phyloP scores from a whole-genome alignment of 139 green algal genomes.

The Edaphochlamys debaryana region DNA sequence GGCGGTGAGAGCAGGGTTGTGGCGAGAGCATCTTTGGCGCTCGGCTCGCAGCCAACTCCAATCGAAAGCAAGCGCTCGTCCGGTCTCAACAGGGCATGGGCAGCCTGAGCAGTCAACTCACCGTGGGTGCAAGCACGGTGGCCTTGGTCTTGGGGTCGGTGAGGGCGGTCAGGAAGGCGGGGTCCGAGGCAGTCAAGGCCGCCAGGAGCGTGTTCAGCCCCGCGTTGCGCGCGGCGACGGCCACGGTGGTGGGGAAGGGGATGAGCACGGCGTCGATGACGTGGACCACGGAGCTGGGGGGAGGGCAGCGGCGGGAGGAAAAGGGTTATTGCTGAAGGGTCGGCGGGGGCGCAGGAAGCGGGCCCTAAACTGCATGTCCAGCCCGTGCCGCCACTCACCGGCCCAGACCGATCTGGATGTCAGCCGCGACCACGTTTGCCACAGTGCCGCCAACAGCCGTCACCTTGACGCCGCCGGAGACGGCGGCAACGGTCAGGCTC shows the following conservation, averaged over 20 bases:
- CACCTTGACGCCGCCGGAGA: neutral
- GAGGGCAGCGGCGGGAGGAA: neutral
- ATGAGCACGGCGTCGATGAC: neutral
- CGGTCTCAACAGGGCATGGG: too few relatives aligned
- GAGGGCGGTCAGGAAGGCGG: neutral
- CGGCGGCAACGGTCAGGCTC: neutral
- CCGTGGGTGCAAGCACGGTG: neutral
- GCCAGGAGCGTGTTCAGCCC: neutral
- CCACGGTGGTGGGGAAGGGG: neutral
- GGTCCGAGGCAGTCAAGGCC: neutral
- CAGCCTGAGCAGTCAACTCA: neutral
- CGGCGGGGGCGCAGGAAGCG: too few relatives aligned
- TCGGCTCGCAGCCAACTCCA: neutral
- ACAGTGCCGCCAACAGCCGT: too few relatives aligned
- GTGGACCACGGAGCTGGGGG: neutral
- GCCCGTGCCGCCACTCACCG: too few relatives aligned
- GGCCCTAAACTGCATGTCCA: too few relatives aligned
- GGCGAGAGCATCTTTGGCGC: neutral
- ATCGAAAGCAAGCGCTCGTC: neutral
- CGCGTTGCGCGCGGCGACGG: too few relatives aligned
- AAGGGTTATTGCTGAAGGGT: neutral
- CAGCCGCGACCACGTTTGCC: neutral
- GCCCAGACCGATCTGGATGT: neutral
- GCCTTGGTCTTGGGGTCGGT: neutral
- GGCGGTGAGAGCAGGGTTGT: neutral